Percentiles rank a stretch among this genome's conserved stretches.
Conservation (phyloP, 805 yeast species). For the Teunomyces panamensis region DNA sequence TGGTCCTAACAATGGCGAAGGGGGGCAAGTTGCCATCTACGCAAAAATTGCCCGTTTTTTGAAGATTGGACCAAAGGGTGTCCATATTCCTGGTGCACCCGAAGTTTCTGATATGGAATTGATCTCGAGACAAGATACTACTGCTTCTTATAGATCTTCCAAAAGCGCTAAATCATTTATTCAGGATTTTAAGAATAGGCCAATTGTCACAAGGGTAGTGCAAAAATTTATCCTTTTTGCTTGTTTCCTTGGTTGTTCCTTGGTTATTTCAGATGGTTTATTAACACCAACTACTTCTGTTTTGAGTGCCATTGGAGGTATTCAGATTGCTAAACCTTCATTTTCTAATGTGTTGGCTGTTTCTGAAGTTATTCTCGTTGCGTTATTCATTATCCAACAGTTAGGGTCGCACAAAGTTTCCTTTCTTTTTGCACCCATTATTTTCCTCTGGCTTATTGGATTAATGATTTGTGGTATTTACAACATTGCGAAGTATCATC, state of each 20-base stretch:
- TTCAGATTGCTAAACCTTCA: constrained; percentile 49
- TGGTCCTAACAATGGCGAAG: constrained; percentile 61
- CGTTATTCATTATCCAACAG: constrained; percentile 46
- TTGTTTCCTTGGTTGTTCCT: constrained; percentile 54
- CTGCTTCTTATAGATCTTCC: constrained; percentile 20
- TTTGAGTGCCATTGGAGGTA: constrained; percentile 55
- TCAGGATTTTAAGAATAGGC: constrained; percentile 16
- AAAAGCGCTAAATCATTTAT: constrained; percentile 11
- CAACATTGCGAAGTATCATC: constrained; percentile 41
- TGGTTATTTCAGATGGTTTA: constrained; percentile 58
- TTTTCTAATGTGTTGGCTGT: constrained; percentile 46
- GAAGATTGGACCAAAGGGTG: constrained; percentile 46
- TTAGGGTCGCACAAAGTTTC: constrained; percentile 52
- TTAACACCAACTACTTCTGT: constrained; percentile 65
- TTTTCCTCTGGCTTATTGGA: constrained; percentile 49
- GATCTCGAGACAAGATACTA: constrained; percentile 38
- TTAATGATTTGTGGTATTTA: constrained; percentile 45
- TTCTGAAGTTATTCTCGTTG: constrained; percentile 45
- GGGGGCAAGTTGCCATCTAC: constrained; percentile 64
- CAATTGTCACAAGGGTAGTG: constrained; percentile 25
- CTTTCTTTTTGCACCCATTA: constrained; percentile 51
- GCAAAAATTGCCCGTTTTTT: constrained; percentile 52
- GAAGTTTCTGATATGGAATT: constrained; percentile 27
- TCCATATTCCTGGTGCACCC: constrained; percentile 38
- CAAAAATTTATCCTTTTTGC: constrained; percentile 32